These are phyloP conservation scores for Malassezia cuniculi DNA, from an alignment of 1,284 basidiomycete genomes.

Conservation along the genomic window DNA sequence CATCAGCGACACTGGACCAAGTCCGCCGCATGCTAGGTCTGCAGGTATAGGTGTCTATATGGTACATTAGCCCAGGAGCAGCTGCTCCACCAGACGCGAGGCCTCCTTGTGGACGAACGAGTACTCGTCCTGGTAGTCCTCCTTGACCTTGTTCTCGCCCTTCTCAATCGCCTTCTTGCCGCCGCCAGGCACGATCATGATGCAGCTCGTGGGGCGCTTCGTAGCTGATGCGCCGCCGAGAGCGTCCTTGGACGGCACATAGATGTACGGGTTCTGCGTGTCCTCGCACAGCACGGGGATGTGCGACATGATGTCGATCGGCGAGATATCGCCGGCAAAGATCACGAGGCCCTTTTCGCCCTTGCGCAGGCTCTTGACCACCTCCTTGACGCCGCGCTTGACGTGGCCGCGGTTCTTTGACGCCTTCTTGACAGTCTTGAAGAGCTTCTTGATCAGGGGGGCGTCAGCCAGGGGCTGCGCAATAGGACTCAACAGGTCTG, in stretches of 20 bases:
- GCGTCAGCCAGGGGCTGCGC: constrained; percentile 35
- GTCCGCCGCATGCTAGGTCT: constrained; percentile 61
- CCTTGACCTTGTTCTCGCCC: constrained; percentile 52
- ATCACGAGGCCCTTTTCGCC: constrained; percentile 56
- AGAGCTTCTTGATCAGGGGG: constrained; percentile 40
- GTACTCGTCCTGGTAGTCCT: constrained; percentile 71
- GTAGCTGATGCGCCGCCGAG: constrained; percentile 88
- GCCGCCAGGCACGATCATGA: constrained; percentile 57
- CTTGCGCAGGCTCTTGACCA: constrained; percentile 42
- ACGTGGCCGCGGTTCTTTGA: constrained; percentile 43
- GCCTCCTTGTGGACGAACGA: constrained; percentile 69
- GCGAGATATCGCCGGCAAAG: constrained; percentile 91
- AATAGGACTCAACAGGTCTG: constrained; percentile 22
- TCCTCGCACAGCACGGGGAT: constrained; percentile 90
- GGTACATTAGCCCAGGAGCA: constrained; percentile 5
- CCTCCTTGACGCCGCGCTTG: constrained; percentile 45
- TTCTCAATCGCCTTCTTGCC: constrained; percentile 58
- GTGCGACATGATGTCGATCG: constrained; percentile 95
- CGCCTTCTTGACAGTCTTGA: constrained; percentile 44
- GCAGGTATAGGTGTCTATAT: background rate
- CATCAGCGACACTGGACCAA: constrained; percentile 55
- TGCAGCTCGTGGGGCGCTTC: constrained; percentile 93
- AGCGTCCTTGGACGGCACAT: constrained; percentile 51
- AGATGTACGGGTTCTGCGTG: constrained; percentile 79
- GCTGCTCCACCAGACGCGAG: constrained; percentile 7